Evolutionary conservation across 306 rosid species (phyloP).

Genomic region (Luffa acutangula): DNA sequence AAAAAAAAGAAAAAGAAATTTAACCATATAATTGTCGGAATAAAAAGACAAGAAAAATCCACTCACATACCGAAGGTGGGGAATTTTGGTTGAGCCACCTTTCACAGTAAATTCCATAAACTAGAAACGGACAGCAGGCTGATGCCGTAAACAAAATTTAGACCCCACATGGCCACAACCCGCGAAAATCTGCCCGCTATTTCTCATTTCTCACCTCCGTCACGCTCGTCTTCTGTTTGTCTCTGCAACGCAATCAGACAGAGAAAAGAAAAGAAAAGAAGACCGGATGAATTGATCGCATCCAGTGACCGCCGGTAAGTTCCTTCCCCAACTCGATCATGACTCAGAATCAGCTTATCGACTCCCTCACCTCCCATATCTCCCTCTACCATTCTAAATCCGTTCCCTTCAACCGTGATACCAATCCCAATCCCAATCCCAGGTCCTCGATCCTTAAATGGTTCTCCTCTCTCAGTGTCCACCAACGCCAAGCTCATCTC

Average conservation of each 20-base stretch:
- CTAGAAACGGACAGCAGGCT: background rate
- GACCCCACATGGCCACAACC: background rate
- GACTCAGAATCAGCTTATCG: constrained; percentile 67
- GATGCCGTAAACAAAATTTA: background rate
- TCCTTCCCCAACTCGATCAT: constrained; percentile 22
- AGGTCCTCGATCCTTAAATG: constrained; percentile 58
- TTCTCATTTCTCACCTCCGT: background rate
- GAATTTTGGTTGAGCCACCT: background rate
- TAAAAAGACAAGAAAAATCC: too few relatives aligned
- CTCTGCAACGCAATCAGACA: background rate
- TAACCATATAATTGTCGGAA: too few relatives aligned
- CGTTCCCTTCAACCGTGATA: constrained; percentile 11
- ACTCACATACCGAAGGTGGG: background rate
- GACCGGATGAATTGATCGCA: background rate
- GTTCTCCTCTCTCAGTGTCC: constrained; percentile 61
- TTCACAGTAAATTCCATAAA: background rate
- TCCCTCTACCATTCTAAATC: constrained; percentile 63
- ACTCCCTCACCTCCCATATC: constrained; percentile 77
- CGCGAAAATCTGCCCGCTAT: background rate
- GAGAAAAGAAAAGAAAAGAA: background rate
- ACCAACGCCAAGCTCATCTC: constrained; percentile 68
- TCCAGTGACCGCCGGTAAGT: background rate
- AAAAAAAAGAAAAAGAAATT: too few relatives aligned
- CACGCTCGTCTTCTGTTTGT: background rate
- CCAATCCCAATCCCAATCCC: constrained; percentile 28